Conservation (phyloP, 257 asterid genomes). For the Capsicum baccatum region DNA sequence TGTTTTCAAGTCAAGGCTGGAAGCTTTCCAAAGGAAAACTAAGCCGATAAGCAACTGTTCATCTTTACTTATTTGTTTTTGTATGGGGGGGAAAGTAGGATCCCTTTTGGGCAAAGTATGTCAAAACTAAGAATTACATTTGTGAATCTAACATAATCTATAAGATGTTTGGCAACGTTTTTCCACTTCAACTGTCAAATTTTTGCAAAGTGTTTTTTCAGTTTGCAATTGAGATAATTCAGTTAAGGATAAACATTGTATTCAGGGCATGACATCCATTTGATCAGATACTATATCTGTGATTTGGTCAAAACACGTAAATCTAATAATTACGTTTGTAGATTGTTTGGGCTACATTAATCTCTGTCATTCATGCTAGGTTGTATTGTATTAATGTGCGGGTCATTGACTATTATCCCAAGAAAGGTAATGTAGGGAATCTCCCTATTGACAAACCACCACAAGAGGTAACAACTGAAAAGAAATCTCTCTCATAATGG, state of each 20-base stretch:
- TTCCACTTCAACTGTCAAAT: not conserved
- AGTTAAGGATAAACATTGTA: not conserved
- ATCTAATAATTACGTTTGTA: not conserved
- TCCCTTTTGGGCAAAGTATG: not conserved
- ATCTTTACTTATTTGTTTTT: not conserved
- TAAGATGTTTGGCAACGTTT: not conserved
- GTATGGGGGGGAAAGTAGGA: not conserved
- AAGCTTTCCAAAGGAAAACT: slow-evolving; percentile 90
- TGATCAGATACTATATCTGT: not conserved
- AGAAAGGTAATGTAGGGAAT: no score
- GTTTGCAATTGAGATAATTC: not conserved
- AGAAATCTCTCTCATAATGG: no score
- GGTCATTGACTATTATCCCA: slow-evolving; percentile 14
- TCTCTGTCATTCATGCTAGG: not conserved
- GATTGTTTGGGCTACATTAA: not conserved
- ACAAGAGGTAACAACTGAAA: no score
- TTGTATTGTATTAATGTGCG: slow-evolving; percentile 34
- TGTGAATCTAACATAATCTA: not conserved
- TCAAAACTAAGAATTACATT: not conserved
- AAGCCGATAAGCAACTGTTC: slow-evolving; percentile 57
- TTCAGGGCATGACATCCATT: not conserved
- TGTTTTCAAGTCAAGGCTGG: slow-evolving; percentile 94
- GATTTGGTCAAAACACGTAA: not conserved
- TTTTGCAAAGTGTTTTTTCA: not conserved
- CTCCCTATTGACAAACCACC: no score